Evolutionary conservation across 2,329 filamentous ascomycete species (phyloP).

Genomic region (Cryphonectria naterciae): DNA sequence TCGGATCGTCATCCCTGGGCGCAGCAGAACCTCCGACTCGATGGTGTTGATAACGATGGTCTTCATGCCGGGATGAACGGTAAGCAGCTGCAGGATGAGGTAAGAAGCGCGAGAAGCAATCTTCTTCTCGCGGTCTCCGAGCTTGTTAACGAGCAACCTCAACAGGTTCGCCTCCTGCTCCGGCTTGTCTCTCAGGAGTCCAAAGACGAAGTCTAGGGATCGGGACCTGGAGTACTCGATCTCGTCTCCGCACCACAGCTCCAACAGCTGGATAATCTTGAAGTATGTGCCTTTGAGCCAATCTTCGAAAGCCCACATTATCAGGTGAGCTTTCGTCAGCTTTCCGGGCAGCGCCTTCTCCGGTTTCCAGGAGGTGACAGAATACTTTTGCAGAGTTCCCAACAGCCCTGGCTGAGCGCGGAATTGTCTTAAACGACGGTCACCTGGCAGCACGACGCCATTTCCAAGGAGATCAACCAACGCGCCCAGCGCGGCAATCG

Average conservation of each 20-base stretch:
- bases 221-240: conserved; percentile 89
- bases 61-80: conserved; percentile 92
- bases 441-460: conserved; percentile 79
- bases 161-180: conserved; percentile 96
- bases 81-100: conserved; percentile 87
- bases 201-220: conserved; percentile 88
- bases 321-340: conserved; percentile 75
- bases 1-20: conserved; percentile 83
- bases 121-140: conserved; percentile 93
- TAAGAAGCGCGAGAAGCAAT: conserved; percentile 94
- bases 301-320: conserved; percentile 91
- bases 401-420: conserved; percentile 77
- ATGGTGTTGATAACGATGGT: conserved; percentile 80
- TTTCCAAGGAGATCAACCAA: conserved; percentile 93
- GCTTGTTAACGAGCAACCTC: conserved; percentile 90
- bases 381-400: conserved; percentile 67
- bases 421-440: conserved; percentile 82
- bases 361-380: conserved; percentile 63
- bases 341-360: conserved; percentile 74
- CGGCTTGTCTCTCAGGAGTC: conserved; percentile 90
- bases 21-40: conserved; percentile 85
- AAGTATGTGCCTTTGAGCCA: conserved; percentile 96
- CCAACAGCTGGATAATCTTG: conserved; percentile 86
- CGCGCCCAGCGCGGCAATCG: conserved; percentile 88
- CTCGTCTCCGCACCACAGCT: conserved; percentile 93